phyloP scores from a whole-genome alignment of 139 green algal genomes.

The Edaphochlamys debaryana region DNA sequence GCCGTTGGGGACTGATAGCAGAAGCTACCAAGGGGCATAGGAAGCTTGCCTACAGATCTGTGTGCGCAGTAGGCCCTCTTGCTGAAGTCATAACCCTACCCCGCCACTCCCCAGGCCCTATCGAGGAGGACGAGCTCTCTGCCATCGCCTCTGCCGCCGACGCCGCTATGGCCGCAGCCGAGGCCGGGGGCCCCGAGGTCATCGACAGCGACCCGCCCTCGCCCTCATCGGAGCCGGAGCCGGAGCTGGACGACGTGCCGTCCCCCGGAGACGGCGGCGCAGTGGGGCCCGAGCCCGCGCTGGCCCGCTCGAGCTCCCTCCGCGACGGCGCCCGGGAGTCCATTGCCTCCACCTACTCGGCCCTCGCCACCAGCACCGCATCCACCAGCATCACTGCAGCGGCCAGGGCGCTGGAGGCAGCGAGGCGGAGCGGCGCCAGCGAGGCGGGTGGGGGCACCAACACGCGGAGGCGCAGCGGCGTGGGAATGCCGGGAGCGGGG shows the following conservation, averaged over 20 bases:
- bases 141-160: not conserved
- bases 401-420: not conserved
- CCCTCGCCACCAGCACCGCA: constrained; percentile 2
- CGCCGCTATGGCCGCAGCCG: not conserved
- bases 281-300: not conserved
- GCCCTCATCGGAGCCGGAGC: not conserved
- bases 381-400: not conserved
- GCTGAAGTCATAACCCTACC: no score
- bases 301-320: not conserved
- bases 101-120: no score
- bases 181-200: no score
- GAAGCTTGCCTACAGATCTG: not conserved
- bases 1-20: not conserved
- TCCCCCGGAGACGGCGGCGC: no score
- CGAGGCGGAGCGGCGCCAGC: no score
- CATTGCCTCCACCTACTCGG: not conserved
- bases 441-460: no score
- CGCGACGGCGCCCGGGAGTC: not conserved
- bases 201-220: no score
- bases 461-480: no score
- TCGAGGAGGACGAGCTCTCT: no score
- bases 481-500: no score
- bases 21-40: not conserved
- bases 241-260: no score
- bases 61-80: no score